Conservation (phyloP, 208 protist species). For the Balamuthia mandrillaris region DNA sequence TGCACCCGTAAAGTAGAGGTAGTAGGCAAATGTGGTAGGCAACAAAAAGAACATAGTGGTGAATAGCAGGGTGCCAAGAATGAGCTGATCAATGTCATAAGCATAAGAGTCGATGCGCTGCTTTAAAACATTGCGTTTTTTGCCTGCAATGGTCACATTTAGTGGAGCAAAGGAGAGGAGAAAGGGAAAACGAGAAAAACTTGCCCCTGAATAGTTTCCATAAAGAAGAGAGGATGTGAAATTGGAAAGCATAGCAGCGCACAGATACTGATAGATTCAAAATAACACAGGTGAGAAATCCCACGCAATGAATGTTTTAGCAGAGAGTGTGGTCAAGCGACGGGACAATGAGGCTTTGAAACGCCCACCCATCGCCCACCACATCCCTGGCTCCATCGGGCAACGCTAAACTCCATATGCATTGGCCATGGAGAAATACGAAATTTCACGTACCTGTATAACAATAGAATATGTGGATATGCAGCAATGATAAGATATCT, state of each 20-base stretch:
- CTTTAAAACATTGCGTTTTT: slow-evolving; percentile 80
- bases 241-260: not conserved
- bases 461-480: slow-evolving; percentile 12
- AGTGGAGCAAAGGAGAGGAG: not conserved
- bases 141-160: slow-evolving; percentile 50
- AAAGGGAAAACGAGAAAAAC: not conserved
- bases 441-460: too few relatives aligned
- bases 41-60: slow-evolving; percentile 83
- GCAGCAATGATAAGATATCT: not conserved
- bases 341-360: too few relatives aligned
- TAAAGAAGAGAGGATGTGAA: slow-evolving; percentile 6
- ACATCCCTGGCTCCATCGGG: too few relatives aligned
- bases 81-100: slow-evolving; percentile 84
- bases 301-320: too few relatives aligned
- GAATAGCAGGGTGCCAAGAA: slow-evolving; percentile 85
- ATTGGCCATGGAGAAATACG: too few relatives aligned
- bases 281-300: too few relatives aligned
- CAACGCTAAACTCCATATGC: too few relatives aligned
- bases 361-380: too few relatives aligned
- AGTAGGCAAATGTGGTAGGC: slow-evolving; percentile 86
- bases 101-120: slow-evolving; percentile 79
- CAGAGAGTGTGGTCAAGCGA: too few relatives aligned
- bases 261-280: too few relatives aligned
- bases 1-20: slow-evolving; percentile 83
- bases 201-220: slow-evolving; percentile 15